Evolutionary conservation across 2,329 filamentous ascomycete genomes (phyloP), one percentile per base, ranked within the genome.

Genomic region (Aspergillus novofumigatus): DNA sequence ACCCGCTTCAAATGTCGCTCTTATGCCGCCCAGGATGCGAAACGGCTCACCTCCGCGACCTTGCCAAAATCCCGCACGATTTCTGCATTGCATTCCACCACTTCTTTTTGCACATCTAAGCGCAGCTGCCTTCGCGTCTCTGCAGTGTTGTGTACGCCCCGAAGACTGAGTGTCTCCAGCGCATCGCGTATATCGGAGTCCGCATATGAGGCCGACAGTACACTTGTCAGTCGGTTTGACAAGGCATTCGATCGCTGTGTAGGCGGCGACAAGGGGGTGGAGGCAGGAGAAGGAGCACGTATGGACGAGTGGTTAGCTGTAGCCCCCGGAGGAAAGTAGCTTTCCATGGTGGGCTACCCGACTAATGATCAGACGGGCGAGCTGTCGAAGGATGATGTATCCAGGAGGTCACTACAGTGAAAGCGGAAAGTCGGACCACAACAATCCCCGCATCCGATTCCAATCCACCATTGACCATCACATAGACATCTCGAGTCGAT

Each of bases 141-240:
- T 9, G 90, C 82, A 11, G 86, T 90, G 70, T 96, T 97, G 55
- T 82, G 78, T 14, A 92, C 73, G 0, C 82, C 81, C 38, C 90
- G 83, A 51, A 84, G 78, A 74, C 97, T 93, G 21, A 97, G 78
- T 1, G 94, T 85, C 53, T 84, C 80, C 29, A 99, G 78, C 14
- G 92, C 88, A 78, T 96, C 90, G 62, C 91, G 86, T 65, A 97
- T 96, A 64, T 97, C 93, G 4, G 90, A 82, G 74, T 97, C 94
- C 6, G 92, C 89, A 75, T 96, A 97, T 0, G 93, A 96, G 2
- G 91, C 88, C 3, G 94, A 96, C 51, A 97, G 83, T 44, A 97
- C 89, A 59, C 85, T 87, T 25, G 91, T 90, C 65, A 97, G 84
- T 69, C 94, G 91, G 59, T 88, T 88, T 7, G 90, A 87, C 32